A percentile compares a stretch with the other conserved stretches of the same genome.
Evolutionary conservation across 305 asterid genomes (phyloP).

Genomic region (Caryopteris hybrid): DNA sequence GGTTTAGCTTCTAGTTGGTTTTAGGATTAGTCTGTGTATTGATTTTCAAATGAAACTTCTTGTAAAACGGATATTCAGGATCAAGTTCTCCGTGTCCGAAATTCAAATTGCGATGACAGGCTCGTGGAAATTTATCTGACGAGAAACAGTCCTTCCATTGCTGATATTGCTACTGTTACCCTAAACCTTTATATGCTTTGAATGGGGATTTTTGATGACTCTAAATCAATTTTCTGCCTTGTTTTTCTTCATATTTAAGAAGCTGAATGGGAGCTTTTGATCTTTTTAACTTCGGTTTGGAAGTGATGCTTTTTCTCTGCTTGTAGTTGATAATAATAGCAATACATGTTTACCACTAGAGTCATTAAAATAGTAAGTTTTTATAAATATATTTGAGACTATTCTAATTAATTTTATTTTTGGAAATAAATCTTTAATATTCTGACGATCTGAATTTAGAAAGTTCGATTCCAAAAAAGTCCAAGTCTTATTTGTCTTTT

Average conservation of each 20-base stretch:
- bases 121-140: background rate
- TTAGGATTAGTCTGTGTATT: conserved; percentile 2
- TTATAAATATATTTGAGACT: no score
- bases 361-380: no score
- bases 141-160: background rate
- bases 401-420: no score
- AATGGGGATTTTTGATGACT: background rate
- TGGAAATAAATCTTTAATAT: no score
- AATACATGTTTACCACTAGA: no score
- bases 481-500: no score
- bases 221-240: background rate
- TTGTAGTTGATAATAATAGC: no score
- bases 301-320: no score
- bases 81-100: conserved; percentile 11
- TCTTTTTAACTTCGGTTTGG: no score
- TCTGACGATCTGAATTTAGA: no score
- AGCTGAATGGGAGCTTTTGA: no score
- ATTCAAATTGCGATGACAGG: background rate
- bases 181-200: background rate
- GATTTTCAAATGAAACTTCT: background rate
- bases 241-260: background rate
- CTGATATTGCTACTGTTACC: background rate
- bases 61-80: conserved; percentile 1
- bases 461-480: no score
- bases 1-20: conserved; percentile 16